Percentiles rank a stretch among this genome's conserved stretches.
phyloP scores from a whole-genome alignment of 2,329 filamentous ascomycete species.

The Aspergillus calidoustus region DNA sequence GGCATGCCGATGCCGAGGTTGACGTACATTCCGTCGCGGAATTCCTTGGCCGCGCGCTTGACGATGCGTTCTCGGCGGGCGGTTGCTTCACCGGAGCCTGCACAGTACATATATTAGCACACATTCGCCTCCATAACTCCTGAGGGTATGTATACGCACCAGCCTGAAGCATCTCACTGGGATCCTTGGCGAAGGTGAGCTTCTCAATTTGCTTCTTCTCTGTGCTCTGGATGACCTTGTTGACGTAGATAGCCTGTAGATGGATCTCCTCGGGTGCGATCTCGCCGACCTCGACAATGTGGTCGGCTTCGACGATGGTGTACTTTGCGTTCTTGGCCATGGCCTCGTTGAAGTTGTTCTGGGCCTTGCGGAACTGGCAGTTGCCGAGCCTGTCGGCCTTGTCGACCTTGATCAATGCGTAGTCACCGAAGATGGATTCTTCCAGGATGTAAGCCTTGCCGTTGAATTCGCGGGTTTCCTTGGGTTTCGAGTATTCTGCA shows the following conservation, averaged over 20 bases:
- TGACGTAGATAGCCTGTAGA: slow-evolving; percentile 82
- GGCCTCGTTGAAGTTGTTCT: slow-evolving; percentile 73
- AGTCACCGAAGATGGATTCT: slow-evolving; percentile 74
- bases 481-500: slow-evolving; percentile 68
- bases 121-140: background rate
- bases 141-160: slow-evolving; percentile 39
- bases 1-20: slow-evolving; percentile 86
- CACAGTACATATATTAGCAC: background rate
- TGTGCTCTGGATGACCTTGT: slow-evolving; percentile 76
- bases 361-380: slow-evolving; percentile 76
- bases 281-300: slow-evolving; percentile 76
- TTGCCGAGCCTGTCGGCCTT: slow-evolving; percentile 79
- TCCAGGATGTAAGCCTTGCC: slow-evolving; percentile 78
- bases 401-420: slow-evolving; percentile 76
- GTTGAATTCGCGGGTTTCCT: slow-evolving; percentile 74
- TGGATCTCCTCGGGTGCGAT: slow-evolving; percentile 76
- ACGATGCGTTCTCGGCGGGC: slow-evolving; percentile 82
- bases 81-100: slow-evolving; percentile 61
- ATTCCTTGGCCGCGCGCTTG: slow-evolving; percentile 75
- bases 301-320: slow-evolving; percentile 83
- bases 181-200: slow-evolving; percentile 73
- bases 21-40: slow-evolving; percentile 88
- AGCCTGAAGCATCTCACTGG: slow-evolving; percentile 52
- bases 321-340: slow-evolving; percentile 81
- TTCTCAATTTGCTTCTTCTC: slow-evolving; percentile 77